These are phyloP conservation scores for Aspergillus ellipticus DNA, from an alignment of 495 filamentous ascomycete species.

Conservation along the genomic window DNA sequence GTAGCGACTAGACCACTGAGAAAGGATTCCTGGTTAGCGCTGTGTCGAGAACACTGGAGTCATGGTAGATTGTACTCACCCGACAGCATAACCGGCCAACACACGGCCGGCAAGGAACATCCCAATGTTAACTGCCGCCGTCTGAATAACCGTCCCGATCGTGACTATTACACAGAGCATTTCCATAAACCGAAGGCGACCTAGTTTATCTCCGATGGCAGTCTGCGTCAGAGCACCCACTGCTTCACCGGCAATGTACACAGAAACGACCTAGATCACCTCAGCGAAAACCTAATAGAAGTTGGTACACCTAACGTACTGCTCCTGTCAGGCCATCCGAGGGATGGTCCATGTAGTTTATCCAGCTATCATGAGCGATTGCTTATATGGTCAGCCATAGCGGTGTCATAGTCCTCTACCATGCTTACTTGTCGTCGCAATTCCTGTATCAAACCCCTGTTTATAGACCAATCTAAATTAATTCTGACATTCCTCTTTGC, in stretches of 20 bases:
- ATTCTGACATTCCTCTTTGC: neutral
- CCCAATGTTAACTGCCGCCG: slow-evolving; percentile 54
- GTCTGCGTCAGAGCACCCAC: slow-evolving; percentile 51
- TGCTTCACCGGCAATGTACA: slow-evolving; percentile 58
- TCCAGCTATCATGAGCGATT: slow-evolving; percentile 58
- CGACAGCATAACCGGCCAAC: slow-evolving; percentile 54
- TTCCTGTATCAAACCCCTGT: slow-evolving; percentile 57
- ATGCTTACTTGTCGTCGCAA: slow-evolving; percentile 54
- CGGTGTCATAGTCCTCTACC: neutral
- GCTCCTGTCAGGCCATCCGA: slow-evolving; percentile 54
- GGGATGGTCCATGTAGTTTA: slow-evolving; percentile 55
- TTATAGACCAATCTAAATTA: slow-evolving; percentile 4
- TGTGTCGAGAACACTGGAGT: neutral
- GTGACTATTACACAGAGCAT: slow-evolving; percentile 55
- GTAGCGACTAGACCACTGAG: slow-evolving; percentile 51
- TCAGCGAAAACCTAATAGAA: neutral
- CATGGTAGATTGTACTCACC: slow-evolving; percentile 26
- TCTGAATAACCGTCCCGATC: slow-evolving; percentile 53
- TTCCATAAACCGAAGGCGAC: slow-evolving; percentile 58
- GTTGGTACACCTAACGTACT: slow-evolving; percentile 25
- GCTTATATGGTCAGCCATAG: slow-evolving; percentile 26
- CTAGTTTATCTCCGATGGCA: slow-evolving; percentile 51
- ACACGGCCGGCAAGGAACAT: slow-evolving; percentile 58
- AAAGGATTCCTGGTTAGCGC: neutral
- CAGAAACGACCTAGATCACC: slow-evolving; percentile 45